Evolutionary conservation across 768 basidiomycete genomes (phyloP).

Genomic region (Hericium rajendrae): DNA sequence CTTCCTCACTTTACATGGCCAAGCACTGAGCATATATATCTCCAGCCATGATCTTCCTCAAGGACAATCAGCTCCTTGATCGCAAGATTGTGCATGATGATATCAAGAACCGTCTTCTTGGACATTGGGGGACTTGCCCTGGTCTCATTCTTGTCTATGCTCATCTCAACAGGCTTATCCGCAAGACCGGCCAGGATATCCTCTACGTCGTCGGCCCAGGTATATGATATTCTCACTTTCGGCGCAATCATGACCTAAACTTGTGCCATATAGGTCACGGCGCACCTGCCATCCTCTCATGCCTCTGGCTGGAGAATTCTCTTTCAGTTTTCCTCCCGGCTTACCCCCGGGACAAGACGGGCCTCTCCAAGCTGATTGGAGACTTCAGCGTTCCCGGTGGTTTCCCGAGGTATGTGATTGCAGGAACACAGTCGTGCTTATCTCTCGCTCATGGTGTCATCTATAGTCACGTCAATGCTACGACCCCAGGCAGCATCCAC

Average conservation of each 20-base stretch:
- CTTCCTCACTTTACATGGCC: not conserved
- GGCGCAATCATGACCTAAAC: not conserved
- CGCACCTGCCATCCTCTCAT: conserved; percentile 79
- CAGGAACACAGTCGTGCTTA: not conserved
- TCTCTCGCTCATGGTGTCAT: not conserved
- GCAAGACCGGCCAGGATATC: conserved; percentile 48
- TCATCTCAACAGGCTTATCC: conserved; percentile 37
- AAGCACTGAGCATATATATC: not conserved
- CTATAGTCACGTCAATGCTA: conserved; percentile 61
- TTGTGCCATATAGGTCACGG: conserved; percentile 48
- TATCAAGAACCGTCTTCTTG: conserved; percentile 74
- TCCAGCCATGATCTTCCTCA: conserved; percentile 79
- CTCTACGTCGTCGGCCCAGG: conserved; percentile 79
- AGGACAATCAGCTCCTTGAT: conserved; percentile 59
- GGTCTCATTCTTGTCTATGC: conserved; percentile 66
- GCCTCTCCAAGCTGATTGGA: conserved; percentile 59
- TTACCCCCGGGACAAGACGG: conserved; percentile 45
- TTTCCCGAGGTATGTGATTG: conserved; percentile 54
- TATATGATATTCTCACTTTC: conserved; percentile 15
- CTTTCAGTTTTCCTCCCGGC: conserved; percentile 47
- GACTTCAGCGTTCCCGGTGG: conserved; percentile 78
- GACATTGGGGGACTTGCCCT: conserved; percentile 81
- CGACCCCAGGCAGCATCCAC: conserved; percentile 85
- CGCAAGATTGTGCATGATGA: conserved; percentile 49
- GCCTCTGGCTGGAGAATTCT: conserved; percentile 79